phyloP scores from a whole-genome alignment of 2,329 filamentous ascomycete genomes.

The Aureobasidium leucospermi region DNA sequence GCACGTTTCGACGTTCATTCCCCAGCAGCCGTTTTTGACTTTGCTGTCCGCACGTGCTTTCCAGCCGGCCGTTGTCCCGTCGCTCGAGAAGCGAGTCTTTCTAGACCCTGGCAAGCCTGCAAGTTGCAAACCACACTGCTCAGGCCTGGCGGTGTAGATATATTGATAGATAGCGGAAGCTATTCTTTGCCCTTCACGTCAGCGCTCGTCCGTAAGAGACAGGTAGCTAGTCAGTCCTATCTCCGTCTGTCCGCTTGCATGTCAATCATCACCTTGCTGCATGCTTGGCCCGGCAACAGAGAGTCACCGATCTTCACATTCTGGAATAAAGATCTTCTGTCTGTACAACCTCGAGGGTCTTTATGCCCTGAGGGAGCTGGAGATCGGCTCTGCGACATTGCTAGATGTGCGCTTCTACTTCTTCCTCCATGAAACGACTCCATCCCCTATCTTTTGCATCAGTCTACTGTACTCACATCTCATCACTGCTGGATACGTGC shows the following conservation, averaged over 20 bases:
- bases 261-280: constrained; percentile 7
- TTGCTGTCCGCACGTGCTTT: neutral
- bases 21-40: constrained; percentile 9
- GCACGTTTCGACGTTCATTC: constrained; percentile 6
- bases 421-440: neutral
- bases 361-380: neutral
- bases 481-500: neutral
- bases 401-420: neutral
- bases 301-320: neutral
- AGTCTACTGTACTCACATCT: neutral
- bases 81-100: neutral
- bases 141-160: constrained; percentile 5
- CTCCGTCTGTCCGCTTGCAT: constrained; percentile 2
- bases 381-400: neutral
- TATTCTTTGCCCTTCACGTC: neutral
- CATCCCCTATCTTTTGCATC: neutral
- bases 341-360: neutral
- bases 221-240: constrained; percentile 2
- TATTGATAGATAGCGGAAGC: neutral
- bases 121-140: neutral
- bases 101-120: neutral
- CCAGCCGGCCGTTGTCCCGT: neutral
- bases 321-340: neutral
- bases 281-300: neutral
- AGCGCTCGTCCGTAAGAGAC: constrained; percentile 1